Percentiles rank a stretch among this genome's conserved stretches.
Evolutionary conservation across 1,284 basidiomycete genomes (phyloP).

Genomic region (Cutaneotrichosporon cutaneum): DNA sequence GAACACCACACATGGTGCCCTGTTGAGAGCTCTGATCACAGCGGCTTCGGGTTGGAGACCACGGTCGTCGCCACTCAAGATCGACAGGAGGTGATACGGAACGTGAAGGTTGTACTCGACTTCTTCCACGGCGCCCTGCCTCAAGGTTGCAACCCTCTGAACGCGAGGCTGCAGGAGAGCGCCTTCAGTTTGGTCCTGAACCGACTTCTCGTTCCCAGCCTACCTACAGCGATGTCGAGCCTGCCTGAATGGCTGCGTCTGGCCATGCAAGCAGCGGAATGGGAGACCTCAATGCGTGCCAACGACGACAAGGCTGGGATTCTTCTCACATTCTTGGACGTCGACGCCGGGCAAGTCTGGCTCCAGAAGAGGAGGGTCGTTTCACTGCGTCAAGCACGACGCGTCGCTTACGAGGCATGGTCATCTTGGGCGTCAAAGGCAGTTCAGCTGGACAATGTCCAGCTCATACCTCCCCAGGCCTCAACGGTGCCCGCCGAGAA

Average conservation of each 20-base stretch:
- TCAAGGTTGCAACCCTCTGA: slow-evolving; percentile 5
- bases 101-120: slow-evolving; percentile 23
- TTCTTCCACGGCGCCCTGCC: slow-evolving; percentile 27
- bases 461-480: not conserved
- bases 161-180: slow-evolving; percentile 6
- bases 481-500: not conserved
- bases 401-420: slow-evolving; percentile 5
- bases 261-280: slow-evolving; percentile 59
- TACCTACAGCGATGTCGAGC: slow-evolving; percentile 59
- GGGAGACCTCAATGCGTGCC: slow-evolving; percentile 55
- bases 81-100: slow-evolving; percentile 18
- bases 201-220: slow-evolving; percentile 63
- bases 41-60: not conserved
- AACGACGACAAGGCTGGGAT: slow-evolving; percentile 7
- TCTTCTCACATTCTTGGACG: slow-evolving; percentile 49
- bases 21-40: not conserved
- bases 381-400: slow-evolving; percentile 10
- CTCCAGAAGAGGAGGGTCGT: slow-evolving; percentile 22
- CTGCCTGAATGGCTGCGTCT: slow-evolving; percentile 65
- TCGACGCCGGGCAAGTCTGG: slow-evolving; percentile 54
- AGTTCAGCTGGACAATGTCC: not conserved
- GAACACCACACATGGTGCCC: not conserved
- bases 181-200: slow-evolving; percentile 58
- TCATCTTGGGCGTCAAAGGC: not conserved
- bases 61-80: not conserved